Conservation (phyloP, 2,329 filamentous ascomycete genomes). For the Canariomyces notabilis region DNA sequence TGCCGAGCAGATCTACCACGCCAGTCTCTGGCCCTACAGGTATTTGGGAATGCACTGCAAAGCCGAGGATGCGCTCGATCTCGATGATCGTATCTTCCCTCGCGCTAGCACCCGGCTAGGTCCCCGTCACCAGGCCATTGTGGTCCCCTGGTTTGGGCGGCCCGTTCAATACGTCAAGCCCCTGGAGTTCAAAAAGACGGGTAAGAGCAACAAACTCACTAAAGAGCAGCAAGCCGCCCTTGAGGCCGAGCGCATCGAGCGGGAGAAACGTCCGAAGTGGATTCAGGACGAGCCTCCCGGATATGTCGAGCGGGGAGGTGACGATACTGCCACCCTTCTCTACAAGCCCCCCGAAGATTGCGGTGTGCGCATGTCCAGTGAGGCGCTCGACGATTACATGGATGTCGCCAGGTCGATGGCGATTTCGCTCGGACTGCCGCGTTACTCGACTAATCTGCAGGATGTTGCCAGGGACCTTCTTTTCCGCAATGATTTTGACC, state of each 20-base stretch:
- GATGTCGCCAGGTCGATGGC: conserved; percentile 59
- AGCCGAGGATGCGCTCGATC: conserved; percentile 90
- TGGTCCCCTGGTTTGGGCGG: conserved; percentile 77
- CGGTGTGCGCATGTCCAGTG: conserved; percentile 41
- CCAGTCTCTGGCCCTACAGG: conserved; percentile 91
- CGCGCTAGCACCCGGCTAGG: conserved; percentile 89
- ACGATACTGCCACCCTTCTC: conserved; percentile 70
- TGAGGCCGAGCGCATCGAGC: conserved; percentile 74
- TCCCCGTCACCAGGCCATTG: conserved; percentile 83
- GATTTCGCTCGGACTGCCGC: conserved; percentile 63
- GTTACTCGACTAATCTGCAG: conserved; percentile 77
- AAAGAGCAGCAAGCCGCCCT: conserved; percentile 76
- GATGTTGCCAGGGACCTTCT: conserved; percentile 77
- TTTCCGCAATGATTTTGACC: conserved; percentile 65
- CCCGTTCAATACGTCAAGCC: conserved; percentile 89
- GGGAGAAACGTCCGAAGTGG: conserved; percentile 85
- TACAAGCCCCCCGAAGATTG: conserved; percentile 69
- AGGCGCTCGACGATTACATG: conserved; percentile 74
- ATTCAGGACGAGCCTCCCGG: conserved; percentile 85
- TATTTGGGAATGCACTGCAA: conserved; percentile 95
- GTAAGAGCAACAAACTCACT: conserved; percentile 69
- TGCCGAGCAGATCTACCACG: conserved; percentile 83
- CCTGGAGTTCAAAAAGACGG: conserved; percentile 75
- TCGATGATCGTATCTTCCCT: conserved; percentile 95
- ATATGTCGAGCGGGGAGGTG: conserved; percentile 79